Evolutionary conservation across 208 protist genomes (phyloP).

Genomic region (Spongospora subterranea): DNA sequence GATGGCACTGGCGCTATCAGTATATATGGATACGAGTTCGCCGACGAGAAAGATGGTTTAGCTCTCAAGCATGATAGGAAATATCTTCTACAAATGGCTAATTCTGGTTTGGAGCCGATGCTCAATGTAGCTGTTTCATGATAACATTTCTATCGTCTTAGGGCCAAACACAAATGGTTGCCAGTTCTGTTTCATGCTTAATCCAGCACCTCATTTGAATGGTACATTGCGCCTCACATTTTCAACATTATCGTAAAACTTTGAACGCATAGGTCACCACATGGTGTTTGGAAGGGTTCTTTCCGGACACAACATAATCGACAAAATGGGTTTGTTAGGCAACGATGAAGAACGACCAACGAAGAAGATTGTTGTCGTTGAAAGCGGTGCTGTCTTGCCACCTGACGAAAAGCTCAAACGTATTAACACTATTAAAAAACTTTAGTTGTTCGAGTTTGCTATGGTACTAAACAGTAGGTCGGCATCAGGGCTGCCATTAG

Average conservation of each 20-base stretch:
- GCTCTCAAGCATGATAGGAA: conserved; percentile 4
- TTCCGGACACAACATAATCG: conserved; percentile 11
- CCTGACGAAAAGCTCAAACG: background rate
- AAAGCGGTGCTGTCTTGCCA: conserved; percentile 18
- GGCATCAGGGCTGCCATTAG: too few species aligned
- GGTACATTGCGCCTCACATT: background rate
- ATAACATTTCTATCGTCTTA: background rate
- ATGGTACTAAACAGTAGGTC: too few species aligned
- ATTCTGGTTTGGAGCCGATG: background rate
- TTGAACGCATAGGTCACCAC: background rate
- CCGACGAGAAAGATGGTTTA: background rate
- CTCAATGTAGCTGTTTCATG: background rate
- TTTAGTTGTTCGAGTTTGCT: background rate
- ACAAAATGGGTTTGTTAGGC: conserved; percentile 15
- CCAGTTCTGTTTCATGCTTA: conserved; percentile 56
- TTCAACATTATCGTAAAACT: background rate
- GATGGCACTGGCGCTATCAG: conserved; percentile 15
- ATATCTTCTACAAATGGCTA: conserved; percentile 48
- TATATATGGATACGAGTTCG: conserved; percentile 10
- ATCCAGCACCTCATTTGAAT: background rate
- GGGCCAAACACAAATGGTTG: conserved; percentile 48
- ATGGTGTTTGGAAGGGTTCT: conserved; percentile 37
- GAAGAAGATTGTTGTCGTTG: conserved; percentile 36
- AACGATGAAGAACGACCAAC: background rate
- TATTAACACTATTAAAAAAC: background rate